Evolutionary conservation across 768 basidiomycete species (phyloP).

Genomic region (Lyophyllum decastes): DNA sequence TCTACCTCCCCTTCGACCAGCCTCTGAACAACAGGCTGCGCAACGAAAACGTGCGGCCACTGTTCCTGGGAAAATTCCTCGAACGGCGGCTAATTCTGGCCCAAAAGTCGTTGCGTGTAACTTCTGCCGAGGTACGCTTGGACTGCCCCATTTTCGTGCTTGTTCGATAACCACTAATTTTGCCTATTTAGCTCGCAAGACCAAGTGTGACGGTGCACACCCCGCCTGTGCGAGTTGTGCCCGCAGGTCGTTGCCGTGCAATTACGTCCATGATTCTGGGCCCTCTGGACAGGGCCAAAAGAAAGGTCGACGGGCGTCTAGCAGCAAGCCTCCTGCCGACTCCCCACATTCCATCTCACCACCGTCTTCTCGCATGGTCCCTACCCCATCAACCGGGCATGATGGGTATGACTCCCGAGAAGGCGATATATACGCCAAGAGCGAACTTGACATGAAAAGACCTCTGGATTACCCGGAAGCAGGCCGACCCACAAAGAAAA

Average conservation of each 20-base stretch:
- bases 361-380: conserved; percentile 56
- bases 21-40: conserved; percentile 66
- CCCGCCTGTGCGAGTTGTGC: conserved; percentile 84
- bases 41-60: conserved; percentile 73
- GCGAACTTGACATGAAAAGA: conserved; percentile 62
- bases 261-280: conserved; percentile 71
- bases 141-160: background rate
- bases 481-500: conserved; percentile 65
- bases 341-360: conserved; percentile 53
- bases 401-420: conserved; percentile 41
- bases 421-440: conserved; percentile 40
- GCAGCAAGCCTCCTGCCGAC: conserved; percentile 44
- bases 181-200: conserved; percentile 75
- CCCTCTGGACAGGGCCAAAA: conserved; percentile 36
- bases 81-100: conserved; percentile 65
- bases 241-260: conserved; percentile 73
- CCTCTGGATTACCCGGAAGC: conserved; percentile 54
- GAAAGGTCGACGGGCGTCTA: conserved; percentile 57
- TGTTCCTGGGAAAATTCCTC: conserved; percentile 60
- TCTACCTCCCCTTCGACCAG: conserved; percentile 64
- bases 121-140: conserved; percentile 72
- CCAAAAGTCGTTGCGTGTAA: conserved; percentile 89
- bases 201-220: conserved; percentile 86
- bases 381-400: conserved; percentile 45
- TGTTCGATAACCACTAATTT: background rate